phyloP scores from a whole-genome alignment of 2,329 filamentous ascomycete genomes.

The Botrytis pseudocinerea region DNA sequence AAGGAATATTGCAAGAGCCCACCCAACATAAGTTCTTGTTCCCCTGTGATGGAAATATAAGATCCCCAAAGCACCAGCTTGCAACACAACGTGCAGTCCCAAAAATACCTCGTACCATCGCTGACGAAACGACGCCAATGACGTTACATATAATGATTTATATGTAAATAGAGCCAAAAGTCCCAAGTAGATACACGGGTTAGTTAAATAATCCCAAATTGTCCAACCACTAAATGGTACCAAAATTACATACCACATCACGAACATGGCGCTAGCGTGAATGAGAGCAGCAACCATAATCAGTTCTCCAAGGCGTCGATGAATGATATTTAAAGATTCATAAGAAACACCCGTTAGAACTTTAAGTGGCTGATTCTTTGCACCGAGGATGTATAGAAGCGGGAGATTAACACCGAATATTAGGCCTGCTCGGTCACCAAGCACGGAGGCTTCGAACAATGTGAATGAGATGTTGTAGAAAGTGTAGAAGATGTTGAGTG shows the following conservation, averaged over 20 bases:
- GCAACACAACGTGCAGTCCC: conserved; percentile 57
- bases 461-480: conserved; percentile 53
- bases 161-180: conserved; percentile 58
- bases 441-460: conserved; percentile 54
- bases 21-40: conserved; percentile 53
- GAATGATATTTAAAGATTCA: conserved; percentile 65
- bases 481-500: conserved; percentile 58
- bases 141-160: conserved; percentile 62
- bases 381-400: conserved; percentile 61
- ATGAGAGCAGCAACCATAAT: conserved; percentile 60
- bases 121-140: conserved; percentile 58
- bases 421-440: conserved; percentile 42
- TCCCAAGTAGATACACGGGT: conserved; percentile 54
- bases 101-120: conserved; percentile 65
- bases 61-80: conserved; percentile 54
- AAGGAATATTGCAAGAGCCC: conserved; percentile 40
- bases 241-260: conserved; percentile 55
- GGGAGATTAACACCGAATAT: conserved; percentile 52
- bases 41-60: conserved; percentile 60
- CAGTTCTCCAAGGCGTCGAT: conserved; percentile 62
- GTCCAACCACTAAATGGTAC: conserved; percentile 52
- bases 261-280: conserved; percentile 56
- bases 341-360: conserved; percentile 64
- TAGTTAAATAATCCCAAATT: conserved; percentile 52
- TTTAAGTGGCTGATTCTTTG: conserved; percentile 66